phyloP scores from a whole-genome alignment of 768 basidiomycete species.

The Suillus bovinus region DNA sequence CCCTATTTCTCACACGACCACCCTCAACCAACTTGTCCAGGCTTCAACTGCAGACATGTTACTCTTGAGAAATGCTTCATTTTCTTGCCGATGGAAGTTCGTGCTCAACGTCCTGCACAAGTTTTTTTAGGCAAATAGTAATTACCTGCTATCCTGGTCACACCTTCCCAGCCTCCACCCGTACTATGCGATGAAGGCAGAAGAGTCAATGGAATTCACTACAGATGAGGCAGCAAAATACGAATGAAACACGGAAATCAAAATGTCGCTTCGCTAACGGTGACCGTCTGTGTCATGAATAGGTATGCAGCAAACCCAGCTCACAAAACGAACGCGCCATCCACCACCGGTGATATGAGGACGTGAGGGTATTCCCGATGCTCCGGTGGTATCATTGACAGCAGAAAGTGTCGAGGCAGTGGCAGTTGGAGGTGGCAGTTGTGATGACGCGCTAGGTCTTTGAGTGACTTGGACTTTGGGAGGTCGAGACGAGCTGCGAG shows the following conservation, averaged over 20 bases:
- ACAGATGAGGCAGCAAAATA: too few relatives aligned
- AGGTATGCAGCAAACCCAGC: neutral
- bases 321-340: neutral
- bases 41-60: too few relatives aligned
- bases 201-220: too few relatives aligned
- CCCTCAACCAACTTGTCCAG: too few relatives aligned
- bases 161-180: too few relatives aligned
- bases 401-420: neutral
- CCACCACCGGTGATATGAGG: neutral
- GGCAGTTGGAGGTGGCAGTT: neutral
- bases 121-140: too few relatives aligned
- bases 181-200: too few relatives aligned
- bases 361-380: neutral
- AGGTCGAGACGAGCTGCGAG: neutral
- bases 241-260: too few relatives aligned
- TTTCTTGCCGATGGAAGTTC: too few relatives aligned
- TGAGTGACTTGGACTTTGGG: neutral
- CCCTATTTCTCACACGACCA: too few relatives aligned
- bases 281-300: neutral
- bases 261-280: neutral
- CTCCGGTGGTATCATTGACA: neutral
- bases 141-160: too few relatives aligned
- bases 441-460: neutral
- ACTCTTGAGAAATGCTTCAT: conserved; percentile 20
- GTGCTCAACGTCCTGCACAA: too few relatives aligned